Percentiles rank a stretch among this genome's conserved stretches.
Evolutionary conservation across 768 basidiomycete species (phyloP).

Genomic region (Lactifluus subvellereus): DNA sequence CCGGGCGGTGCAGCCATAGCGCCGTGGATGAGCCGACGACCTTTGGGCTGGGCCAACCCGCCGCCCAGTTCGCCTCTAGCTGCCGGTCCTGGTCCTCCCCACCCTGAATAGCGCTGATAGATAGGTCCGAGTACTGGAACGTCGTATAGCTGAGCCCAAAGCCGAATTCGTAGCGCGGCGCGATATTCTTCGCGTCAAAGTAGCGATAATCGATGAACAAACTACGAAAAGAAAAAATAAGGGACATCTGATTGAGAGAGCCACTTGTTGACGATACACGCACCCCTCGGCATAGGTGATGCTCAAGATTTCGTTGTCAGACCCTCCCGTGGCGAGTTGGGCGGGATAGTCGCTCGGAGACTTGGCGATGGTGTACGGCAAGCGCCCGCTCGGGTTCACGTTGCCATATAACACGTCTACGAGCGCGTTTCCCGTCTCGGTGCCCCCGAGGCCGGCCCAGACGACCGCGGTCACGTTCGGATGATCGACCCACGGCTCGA

Average conservation of each 20-base stretch:
- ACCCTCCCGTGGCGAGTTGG: conserved; percentile 31
- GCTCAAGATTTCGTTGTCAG: conserved; percentile 31
- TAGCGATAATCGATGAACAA: conserved; percentile 34
- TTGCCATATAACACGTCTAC: conserved; percentile 72
- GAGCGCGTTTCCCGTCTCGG: conserved; percentile 61
- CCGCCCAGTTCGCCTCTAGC: conserved; percentile 50
- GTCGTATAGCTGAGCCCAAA: conserved; percentile 83
- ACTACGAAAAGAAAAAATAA: not conserved
- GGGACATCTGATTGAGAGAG: not conserved
- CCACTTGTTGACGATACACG: conserved; percentile 15
- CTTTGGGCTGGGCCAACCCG: conserved; percentile 49
- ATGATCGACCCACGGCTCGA: conserved; percentile 69
- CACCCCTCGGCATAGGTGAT: conserved; percentile 61
- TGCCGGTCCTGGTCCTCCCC: conserved; percentile 34
- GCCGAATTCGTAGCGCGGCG: conserved; percentile 84
- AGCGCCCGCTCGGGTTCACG: conserved; percentile 65
- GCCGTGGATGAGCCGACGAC: conserved; percentile 56
- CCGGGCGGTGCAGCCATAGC: conserved; percentile 65
- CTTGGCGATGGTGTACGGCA: conserved; percentile 75
- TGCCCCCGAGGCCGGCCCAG: conserved; percentile 54
- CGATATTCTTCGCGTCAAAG: conserved; percentile 54
- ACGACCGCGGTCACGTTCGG: conserved; percentile 64
- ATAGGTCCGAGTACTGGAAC: conserved; percentile 64
- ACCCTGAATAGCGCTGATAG: conserved; percentile 37
- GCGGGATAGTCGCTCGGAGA: conserved; percentile 45